phyloP scores from a whole-genome alignment of 306 rosid genomes.

The Neltuma alba region DNA sequence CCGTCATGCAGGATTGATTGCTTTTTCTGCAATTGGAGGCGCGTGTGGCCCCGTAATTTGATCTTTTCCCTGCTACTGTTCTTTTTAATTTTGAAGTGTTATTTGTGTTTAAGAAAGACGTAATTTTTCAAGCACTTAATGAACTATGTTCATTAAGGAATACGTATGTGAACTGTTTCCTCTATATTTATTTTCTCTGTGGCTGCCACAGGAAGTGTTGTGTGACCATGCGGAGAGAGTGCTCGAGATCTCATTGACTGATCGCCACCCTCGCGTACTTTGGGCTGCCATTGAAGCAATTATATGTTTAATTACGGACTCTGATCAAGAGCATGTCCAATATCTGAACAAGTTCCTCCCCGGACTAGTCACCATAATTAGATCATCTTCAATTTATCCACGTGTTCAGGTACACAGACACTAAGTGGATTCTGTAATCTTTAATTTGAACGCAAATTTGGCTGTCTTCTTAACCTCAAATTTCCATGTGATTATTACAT shows the following conservation, averaged over 20 bases:
- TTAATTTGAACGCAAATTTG: neutral
- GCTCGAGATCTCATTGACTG: slow-evolving; percentile 4
- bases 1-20: slow-evolving; percentile 23
- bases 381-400: neutral
- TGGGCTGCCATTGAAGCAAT: slow-evolving; percentile 29
- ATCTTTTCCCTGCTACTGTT: neutral
- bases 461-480: too few species aligned
- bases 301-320: neutral
- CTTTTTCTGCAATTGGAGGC: neutral
- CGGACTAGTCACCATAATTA: neutral
- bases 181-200: neutral
- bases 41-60: neutral
- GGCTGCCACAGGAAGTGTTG: neutral
- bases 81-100: neutral
- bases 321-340: neutral
- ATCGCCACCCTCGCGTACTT: slow-evolving; percentile 19
- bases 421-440: neutral
- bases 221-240: neutral
- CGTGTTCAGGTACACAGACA: slow-evolving; percentile 27
- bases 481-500: too few species aligned
- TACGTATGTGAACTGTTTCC: neutral
- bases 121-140: neutral
- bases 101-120: neutral
- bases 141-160: too few species aligned
- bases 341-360: slow-evolving; percentile 15